These are phyloP conservation scores for Mucor irregularis DNA, from an alignment of 371 early-diverging fungal genomes.

Conservation along the genomic window DNA sequence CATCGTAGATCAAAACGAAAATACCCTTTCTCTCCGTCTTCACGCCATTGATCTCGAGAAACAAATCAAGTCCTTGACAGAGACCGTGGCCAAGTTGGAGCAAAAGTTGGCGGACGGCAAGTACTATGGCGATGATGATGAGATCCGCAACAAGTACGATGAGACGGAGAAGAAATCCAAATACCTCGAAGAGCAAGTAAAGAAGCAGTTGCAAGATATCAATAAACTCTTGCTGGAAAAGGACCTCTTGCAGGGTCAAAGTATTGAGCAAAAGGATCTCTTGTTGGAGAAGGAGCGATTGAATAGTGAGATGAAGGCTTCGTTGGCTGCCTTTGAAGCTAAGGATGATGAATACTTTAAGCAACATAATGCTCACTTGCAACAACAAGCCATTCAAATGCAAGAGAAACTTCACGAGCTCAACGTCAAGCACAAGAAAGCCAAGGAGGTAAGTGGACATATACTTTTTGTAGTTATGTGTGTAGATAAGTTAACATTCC, in stretches of 20 bases:
- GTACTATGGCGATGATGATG: constrained; percentile 37
- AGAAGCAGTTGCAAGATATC: constrained; percentile 63
- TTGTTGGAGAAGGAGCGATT: constrained; percentile 56
- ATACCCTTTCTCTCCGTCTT: constrained; percentile 40
- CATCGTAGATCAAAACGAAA: constrained; percentile 31
- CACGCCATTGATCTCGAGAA: constrained; percentile 49
- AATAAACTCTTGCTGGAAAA: constrained; percentile 71
- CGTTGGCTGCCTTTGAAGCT: constrained; percentile 66
- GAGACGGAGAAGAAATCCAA: constrained; percentile 44
- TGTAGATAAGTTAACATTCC: background rate
- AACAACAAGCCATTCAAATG: constrained; percentile 51
- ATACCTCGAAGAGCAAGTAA: constrained; percentile 60
- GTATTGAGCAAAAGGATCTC: constrained; percentile 57
- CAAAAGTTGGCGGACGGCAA: constrained; percentile 40
- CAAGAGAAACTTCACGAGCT: constrained; percentile 64
- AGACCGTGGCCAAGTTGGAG: constrained; percentile 29
- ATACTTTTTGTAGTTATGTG: background rate
- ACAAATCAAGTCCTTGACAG: constrained; percentile 40
- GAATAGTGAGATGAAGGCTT: constrained; percentile 66
- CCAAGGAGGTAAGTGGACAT: constrained; percentile 61
- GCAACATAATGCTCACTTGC: constrained; percentile 58
- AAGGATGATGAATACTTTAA: constrained; percentile 66
- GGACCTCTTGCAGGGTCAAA: constrained; percentile 56
- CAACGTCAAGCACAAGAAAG: constrained; percentile 64
- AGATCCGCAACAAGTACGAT: constrained; percentile 30